phyloP scores from a whole-genome alignment of 2,329 filamentous ascomycete species.

The Neofusicoccum laricinum region DNA sequence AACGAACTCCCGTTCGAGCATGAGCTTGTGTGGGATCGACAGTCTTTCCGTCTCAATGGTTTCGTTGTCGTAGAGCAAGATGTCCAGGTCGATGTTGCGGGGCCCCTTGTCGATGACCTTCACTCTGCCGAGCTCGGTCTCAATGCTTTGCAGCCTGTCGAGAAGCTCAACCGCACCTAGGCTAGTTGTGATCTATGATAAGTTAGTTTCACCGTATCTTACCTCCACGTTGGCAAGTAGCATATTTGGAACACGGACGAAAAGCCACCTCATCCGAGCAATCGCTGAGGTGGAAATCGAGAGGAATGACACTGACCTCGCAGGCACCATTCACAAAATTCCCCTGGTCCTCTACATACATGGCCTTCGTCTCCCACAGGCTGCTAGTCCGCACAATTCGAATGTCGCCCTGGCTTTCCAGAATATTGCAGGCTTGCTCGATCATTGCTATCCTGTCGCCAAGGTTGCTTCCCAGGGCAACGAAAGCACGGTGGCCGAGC shows the following conservation, averaged over 20 bases:
- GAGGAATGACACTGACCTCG: conserved; percentile 59
- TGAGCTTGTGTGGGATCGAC: conserved; percentile 78
- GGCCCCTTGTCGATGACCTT: conserved; percentile 93
- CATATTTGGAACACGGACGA: background rate
- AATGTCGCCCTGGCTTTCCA: conserved; percentile 67
- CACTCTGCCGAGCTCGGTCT: conserved; percentile 71
- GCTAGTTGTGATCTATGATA: conserved; percentile 70
- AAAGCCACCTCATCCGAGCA: background rate
- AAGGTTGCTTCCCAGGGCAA: conserved; percentile 90
- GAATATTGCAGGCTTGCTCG: conserved; percentile 74
- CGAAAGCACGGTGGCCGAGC: conserved; percentile 56
- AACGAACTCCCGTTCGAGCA: conserved; percentile 91
- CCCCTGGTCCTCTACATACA: conserved; percentile 91
- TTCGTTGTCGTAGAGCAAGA: conserved; percentile 75
- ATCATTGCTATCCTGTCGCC: conserved; percentile 83
- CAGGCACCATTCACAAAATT: conserved; percentile 90
- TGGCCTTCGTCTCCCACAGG: conserved; percentile 91
- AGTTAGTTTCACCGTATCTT: background rate
- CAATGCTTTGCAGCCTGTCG: conserved; percentile 79
- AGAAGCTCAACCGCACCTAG: conserved; percentile 73
- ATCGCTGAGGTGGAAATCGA: background rate
- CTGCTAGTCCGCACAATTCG: conserved; percentile 76
- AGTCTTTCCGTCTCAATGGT: conserved; percentile 67
- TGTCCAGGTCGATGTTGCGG: conserved; percentile 90
- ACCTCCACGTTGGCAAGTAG: no score